Percentiles rank a stretch among this genome's conserved stretches.
These are phyloP conservation scores for Nitzschia sp. DNA, from an alignment of 108 stramenopile genomes.

Conservation along the genomic window DNA sequence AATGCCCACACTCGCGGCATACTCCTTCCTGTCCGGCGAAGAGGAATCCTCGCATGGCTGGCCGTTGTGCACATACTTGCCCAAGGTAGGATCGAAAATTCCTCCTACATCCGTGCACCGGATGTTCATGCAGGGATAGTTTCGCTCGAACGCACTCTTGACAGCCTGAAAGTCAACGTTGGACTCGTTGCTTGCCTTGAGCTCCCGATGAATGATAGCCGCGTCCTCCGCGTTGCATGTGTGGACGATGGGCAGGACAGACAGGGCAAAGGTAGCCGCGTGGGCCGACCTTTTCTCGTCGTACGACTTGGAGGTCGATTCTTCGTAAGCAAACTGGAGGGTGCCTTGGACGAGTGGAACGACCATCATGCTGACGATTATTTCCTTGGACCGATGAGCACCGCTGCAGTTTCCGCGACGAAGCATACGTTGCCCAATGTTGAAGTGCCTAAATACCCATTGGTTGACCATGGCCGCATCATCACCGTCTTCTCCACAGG, in stretches of 20 bases:
- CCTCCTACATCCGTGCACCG: conserved; percentile 60
- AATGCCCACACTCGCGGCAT: neutral
- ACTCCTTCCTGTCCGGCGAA: no score
- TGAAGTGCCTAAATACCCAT: conserved; percentile 53
- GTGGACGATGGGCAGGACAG: conserved; percentile 49
- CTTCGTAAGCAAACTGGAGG: conserved; percentile 51
- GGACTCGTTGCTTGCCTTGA: conserved; percentile 25
- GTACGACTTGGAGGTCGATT: neutral
- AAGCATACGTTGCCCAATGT: conserved; percentile 47
- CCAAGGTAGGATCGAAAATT: conserved; percentile 19
- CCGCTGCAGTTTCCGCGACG: conserved; percentile 49
- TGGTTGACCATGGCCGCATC: conserved; percentile 56
- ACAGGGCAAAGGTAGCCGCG: conserved; percentile 52
- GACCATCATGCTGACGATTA: conserved; percentile 60
- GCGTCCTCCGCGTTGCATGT: conserved; percentile 38
- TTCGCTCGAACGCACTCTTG: conserved; percentile 50
- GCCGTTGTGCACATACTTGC: conserved; percentile 21
- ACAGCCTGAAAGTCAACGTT: conserved; percentile 27
- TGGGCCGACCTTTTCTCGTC: conserved; percentile 17
- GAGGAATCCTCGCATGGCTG: conserved; percentile 12
- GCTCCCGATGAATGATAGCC: conserved; percentile 41
- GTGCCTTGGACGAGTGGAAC: conserved; percentile 80
- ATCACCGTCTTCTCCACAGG: conserved; percentile 55
- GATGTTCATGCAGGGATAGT: conserved; percentile 49
- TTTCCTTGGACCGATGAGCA: conserved; percentile 45